These are phyloP conservation scores for Aureobasidium sp. DNA, from an alignment of 2,329 filamentous ascomycete species.

Conservation along the genomic window DNA sequence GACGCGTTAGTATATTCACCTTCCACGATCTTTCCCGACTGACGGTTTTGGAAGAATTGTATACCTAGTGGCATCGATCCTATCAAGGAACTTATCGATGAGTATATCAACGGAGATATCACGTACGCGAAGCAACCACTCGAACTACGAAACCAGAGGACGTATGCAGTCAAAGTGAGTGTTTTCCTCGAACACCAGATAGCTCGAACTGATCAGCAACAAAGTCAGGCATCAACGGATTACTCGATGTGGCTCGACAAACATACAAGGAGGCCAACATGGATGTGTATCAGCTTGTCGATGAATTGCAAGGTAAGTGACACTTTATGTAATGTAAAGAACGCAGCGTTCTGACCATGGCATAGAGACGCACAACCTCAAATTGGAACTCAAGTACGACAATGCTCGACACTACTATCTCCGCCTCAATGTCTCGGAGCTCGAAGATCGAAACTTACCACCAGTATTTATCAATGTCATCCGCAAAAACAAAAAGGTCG, in stretches of 20 bases:
- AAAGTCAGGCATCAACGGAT: slow-evolving; percentile 68
- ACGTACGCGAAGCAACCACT: slow-evolving; percentile 69
- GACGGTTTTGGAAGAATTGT: slow-evolving; percentile 45
- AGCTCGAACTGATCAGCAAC: neutral
- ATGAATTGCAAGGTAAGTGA: slow-evolving; percentile 53
- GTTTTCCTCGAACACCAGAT: rapidly evolving
- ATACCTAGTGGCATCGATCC: slow-evolving; percentile 50
- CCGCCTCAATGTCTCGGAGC: slow-evolving; percentile 51
- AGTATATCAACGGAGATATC: slow-evolving; percentile 72
- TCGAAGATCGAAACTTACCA: slow-evolving; percentile 54
- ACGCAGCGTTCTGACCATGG: neutral
- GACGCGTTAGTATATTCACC: slow-evolving; percentile 30
- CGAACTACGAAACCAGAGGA: slow-evolving; percentile 80
- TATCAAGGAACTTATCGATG: slow-evolving; percentile 56
- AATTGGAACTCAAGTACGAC: slow-evolving; percentile 65
- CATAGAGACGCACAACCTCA: slow-evolving; percentile 44
- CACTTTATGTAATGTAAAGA: neutral
- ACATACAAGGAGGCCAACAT: slow-evolving; percentile 83
- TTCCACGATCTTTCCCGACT: neutral
- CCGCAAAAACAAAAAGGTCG: slow-evolving; percentile 61
- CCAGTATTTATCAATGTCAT: slow-evolving; percentile 69
- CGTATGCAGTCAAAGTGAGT: slow-evolving; percentile 71
- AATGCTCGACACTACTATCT: slow-evolving; percentile 72
- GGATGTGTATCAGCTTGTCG: slow-evolving; percentile 64
- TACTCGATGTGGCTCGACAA: slow-evolving; percentile 80